These are phyloP conservation scores for Aspergillus ibericus DNA, from an alignment of 2,329 filamentous ascomycete genomes.

Conservation along the genomic window DNA sequence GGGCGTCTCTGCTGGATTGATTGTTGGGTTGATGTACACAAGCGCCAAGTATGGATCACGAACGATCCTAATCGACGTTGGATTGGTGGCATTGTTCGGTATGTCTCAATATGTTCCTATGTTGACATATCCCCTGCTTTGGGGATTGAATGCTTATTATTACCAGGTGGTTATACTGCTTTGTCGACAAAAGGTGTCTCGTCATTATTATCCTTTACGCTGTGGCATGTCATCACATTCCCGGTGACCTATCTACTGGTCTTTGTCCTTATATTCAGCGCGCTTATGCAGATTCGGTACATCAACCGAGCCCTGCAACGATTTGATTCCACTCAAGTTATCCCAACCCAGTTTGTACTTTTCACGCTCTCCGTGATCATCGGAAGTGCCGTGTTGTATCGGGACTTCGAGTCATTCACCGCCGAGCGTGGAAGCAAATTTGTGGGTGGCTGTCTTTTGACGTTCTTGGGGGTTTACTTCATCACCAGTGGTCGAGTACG, in stretches of 20 bases:
- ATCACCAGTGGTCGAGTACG: slow-evolving; percentile 80
- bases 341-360: slow-evolving; percentile 94
- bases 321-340: slow-evolving; percentile 97
- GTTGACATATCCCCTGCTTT: not conserved
- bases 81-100: slow-evolving; percentile 92
- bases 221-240: slow-evolving; percentile 85
- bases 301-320: slow-evolving; percentile 86
- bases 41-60: slow-evolving; percentile 81
- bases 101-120: slow-evolving; percentile 20
- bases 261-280: slow-evolving; percentile 75
- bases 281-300: slow-evolving; percentile 95
- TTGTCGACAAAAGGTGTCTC: slow-evolving; percentile 95
- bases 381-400: slow-evolving; percentile 88
- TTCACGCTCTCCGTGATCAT: slow-evolving; percentile 96
- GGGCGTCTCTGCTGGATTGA: slow-evolving; percentile 71
- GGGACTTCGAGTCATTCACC: slow-evolving; percentile 86
- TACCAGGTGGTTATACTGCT: slow-evolving; percentile 87
- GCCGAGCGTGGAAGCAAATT: slow-evolving; percentile 76
- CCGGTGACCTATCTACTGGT: slow-evolving; percentile 89
- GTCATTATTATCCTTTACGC: slow-evolving; percentile 86
- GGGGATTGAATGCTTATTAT: slow-evolving; percentile 15
- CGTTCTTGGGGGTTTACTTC: slow-evolving; percentile 94
- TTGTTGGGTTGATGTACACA: slow-evolving; percentile 73
- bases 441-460: slow-evolving; percentile 83
- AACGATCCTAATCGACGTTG: slow-evolving; percentile 87